These are phyloP conservation scores for Tricholoma bakamatsutake DNA, from an alignment of 768 basidiomycete genomes.

Conservation along the genomic window DNA sequence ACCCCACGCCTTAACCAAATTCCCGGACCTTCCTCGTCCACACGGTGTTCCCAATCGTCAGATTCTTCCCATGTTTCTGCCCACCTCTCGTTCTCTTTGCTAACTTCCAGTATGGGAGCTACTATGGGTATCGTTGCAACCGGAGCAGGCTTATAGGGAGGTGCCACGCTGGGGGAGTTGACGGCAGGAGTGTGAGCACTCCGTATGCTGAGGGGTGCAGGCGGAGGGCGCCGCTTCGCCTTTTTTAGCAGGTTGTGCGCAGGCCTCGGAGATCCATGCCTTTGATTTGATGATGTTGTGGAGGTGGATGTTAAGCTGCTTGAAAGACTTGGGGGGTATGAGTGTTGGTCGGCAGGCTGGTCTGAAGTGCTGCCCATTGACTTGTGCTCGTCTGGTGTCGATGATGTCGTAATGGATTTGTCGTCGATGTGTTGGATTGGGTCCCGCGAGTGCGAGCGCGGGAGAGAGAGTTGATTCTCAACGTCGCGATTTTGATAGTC, in stretches of 20 bases:
- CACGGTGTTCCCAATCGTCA: constrained; percentile 47
- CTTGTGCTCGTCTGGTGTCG: constrained; percentile 35
- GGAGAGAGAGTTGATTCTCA: constrained; percentile 36
- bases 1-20: constrained; percentile 22
- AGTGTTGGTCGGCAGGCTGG: constrained; percentile 34
- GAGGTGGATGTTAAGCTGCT: constrained; percentile 35
- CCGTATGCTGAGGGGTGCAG: constrained; percentile 36
- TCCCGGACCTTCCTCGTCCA: constrained; percentile 40
- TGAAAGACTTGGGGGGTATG: constrained; percentile 57
- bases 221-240: constrained; percentile 33
- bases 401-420: constrained; percentile 20
- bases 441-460: constrained; percentile 26
- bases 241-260: constrained; percentile 33
- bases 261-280: constrained; percentile 20
- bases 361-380: constrained; percentile 29
- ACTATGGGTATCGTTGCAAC: constrained; percentile 8
- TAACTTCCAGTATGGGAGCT: constrained; percentile 9
- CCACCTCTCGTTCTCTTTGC: constrained; percentile 30
- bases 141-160: constrained; percentile 6
- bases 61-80: constrained; percentile 47
- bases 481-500: constrained; percentile 30
- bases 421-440: constrained; percentile 15
- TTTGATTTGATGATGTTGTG: constrained; percentile 23
- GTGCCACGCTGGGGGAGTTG: constrained; percentile 23
- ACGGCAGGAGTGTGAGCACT: constrained; percentile 26